These are phyloP conservation scores for Gracilaria caudata DNA, from an alignment of 23 red algal species.

Conservation along the genomic window DNA sequence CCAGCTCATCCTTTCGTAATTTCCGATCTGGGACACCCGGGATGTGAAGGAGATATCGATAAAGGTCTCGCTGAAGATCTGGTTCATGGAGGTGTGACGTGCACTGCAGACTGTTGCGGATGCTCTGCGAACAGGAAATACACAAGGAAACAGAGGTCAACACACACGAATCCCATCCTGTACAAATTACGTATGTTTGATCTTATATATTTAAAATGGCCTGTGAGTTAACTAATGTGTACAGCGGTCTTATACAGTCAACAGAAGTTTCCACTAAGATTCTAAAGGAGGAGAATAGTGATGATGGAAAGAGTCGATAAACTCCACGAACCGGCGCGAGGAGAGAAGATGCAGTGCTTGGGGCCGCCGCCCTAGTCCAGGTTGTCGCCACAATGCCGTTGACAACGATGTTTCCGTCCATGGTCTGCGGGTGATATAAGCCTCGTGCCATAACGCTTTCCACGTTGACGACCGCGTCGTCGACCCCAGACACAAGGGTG, in stretches of 20 bases:
- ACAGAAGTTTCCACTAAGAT: background rate
- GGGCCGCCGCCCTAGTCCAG: conserved; percentile 43
- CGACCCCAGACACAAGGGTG: background rate
- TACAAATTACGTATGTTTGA: background rate
- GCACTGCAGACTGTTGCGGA: background rate
- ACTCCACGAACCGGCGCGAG: conserved; percentile 24
- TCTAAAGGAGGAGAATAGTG: conserved; percentile 10
- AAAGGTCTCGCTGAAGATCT: background rate
- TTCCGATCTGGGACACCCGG: background rate
- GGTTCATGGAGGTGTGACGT: background rate
- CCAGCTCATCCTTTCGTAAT: background rate
- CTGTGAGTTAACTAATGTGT: conserved; percentile 3
- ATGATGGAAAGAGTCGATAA: conserved; percentile 8
- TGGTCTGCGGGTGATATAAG: conserved; percentile 60
- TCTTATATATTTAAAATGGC: background rate
- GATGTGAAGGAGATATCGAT: background rate
- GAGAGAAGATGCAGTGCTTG: conserved; percentile 27
- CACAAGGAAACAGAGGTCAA: background rate
- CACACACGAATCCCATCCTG: conserved; percentile 4
- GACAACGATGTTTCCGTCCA: conserved; percentile 51
- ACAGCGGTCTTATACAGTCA: background rate
- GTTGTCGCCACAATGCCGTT: conserved; percentile 43
- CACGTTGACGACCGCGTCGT: conserved; percentile 24
- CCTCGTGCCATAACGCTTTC: conserved; percentile 18
- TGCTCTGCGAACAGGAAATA: background rate